Base-by-base conservation (phyloP, 2,329 filamentous ascomycete species). In the Hypoxylon sp. region DNA sequence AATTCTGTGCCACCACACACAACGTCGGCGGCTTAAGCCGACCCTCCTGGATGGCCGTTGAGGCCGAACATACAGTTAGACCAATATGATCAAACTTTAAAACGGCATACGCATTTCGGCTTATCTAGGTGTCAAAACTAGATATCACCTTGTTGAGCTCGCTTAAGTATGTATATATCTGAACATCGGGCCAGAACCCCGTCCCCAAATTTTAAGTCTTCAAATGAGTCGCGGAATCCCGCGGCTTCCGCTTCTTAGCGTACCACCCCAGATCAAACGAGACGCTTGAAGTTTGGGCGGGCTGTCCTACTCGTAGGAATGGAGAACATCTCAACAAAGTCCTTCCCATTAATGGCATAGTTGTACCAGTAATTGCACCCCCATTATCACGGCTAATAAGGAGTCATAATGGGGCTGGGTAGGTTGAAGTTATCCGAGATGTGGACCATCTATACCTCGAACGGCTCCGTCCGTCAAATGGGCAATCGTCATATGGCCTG, bases 191-290 rank as follows among this genome's bases (percentile, higher is more conserved):
- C 45, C 17, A 21, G n/a, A 62, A 21, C 30, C 11, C 10, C 11
- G 9, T 52, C 19, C 45, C 28, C 43, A 28, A 14, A 38, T 45
- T 57, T 62, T n/a, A 58, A 58, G 43, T 14, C 3, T 59, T 52
- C 17, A 23, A 41, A 49, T 30, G 49, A 69, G 55, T 64, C 55
- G 56, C 41, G 32, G 14, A 34, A 55, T 45, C 30, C 41, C 28
- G 23, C 46, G 25, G 19, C 7, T 21, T 55, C 13, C 43, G n/a
- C 23, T 43, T 21, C 36, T 45, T 36, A 25, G 25, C 17, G 14
- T 36, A 30, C 9, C 11, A 19, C 17, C 21, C 34, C n/a, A 19
- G 5, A 38, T 38, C 17, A 13, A 46, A 48, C n/a, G 25, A 23
- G 11, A 36, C 17, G 28, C 21, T 34, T 52, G 5, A 17, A 53